Evolutionary conservation across 2,329 filamentous ascomycete species (phyloP).

Genomic region (Apiospora aurea): DNA sequence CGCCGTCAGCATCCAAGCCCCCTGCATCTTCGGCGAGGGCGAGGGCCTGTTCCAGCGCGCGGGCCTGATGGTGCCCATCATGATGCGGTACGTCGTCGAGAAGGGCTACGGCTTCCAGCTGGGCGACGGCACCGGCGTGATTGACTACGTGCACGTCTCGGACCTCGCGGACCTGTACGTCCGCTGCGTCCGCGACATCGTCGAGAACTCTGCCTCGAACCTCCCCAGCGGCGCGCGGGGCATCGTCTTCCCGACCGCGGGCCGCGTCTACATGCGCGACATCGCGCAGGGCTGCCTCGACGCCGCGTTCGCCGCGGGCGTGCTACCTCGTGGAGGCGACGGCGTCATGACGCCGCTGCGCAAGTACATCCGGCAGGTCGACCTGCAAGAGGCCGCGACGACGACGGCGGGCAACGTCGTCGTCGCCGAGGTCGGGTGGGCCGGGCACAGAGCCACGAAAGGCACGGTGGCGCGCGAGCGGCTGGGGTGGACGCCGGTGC

Average conservation of each 20-base stretch:
- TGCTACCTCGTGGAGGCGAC: constrained; percentile 25
- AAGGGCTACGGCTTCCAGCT: constrained; percentile 31
- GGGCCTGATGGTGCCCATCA: constrained; percentile 30
- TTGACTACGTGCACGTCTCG: constrained; percentile 31
- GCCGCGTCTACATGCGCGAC: constrained; percentile 20
- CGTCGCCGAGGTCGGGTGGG: constrained; percentile 25
- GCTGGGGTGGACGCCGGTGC: neutral
- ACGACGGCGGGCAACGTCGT: constrained; percentile 15
- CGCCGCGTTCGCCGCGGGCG: constrained; percentile 29
- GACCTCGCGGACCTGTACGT: constrained; percentile 34
- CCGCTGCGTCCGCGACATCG: constrained; percentile 26
- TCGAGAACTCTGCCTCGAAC: constrained; percentile 18
- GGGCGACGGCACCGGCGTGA: constrained; percentile 29
- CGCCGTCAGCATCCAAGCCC: constrained; percentile 31
- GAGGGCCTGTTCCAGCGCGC: constrained; percentile 29
- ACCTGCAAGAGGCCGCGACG: constrained; percentile 11
- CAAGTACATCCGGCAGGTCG: constrained; percentile 25
- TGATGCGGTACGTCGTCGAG: constrained; percentile 32
- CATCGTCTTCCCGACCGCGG: constrained; percentile 27
- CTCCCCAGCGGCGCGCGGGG: neutral
- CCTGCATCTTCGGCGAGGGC: constrained; percentile 29
- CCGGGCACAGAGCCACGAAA: constrained; percentile 24
- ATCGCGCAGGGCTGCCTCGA: constrained; percentile 29
- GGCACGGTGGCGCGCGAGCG: constrained; percentile 27
- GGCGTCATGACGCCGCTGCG: constrained; percentile 1